These are phyloP conservation scores for Echria macrotheca DNA, from an alignment of 495 filamentous ascomycete species.

Conservation along the genomic window DNA sequence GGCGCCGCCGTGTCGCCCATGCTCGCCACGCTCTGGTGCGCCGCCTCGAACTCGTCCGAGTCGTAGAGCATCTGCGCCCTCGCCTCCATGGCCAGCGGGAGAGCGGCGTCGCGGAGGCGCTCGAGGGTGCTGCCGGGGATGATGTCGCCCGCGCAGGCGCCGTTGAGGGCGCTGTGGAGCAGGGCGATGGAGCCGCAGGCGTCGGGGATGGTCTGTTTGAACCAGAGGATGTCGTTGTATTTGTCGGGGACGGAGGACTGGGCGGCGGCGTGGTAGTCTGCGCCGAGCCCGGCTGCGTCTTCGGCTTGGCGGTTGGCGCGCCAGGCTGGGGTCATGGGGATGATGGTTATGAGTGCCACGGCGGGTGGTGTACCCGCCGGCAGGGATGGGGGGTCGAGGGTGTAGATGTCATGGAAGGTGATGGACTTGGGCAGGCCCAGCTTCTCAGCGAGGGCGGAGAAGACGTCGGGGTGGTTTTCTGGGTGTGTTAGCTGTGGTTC, in stretches of 20 bases:
- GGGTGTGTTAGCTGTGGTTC: no score
- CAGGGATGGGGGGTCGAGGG: constrained; percentile 65
- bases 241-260: no score
- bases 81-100: constrained; percentile 42
- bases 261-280: constrained; percentile 20
- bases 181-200: constrained; percentile 83
- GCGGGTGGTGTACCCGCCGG: constrained; percentile 68
- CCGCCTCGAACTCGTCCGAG: constrained; percentile 59
- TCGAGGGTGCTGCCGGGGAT: constrained; percentile 37
- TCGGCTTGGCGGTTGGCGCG: constrained; percentile 52
- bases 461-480: constrained; percentile 66
- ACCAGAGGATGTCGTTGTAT: constrained; percentile 75
- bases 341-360: constrained; percentile 70
- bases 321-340: constrained; percentile 61
- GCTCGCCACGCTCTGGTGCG: constrained; percentile 60
- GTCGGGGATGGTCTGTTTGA: constrained; percentile 84
- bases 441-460: constrained; percentile 64
- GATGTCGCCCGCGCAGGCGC: constrained; percentile 46
- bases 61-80: constrained; percentile 71
- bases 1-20: constrained; percentile 57
- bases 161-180: constrained; percentile 63
- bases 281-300: constrained; percentile 40
- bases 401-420: constrained; percentile 75
- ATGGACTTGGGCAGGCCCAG: constrained; percentile 64
- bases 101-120: constrained; percentile 36